Conservation (phyloP, 768 basidiomycete genomes). For the Termitomyces bulborhizus region DNA sequence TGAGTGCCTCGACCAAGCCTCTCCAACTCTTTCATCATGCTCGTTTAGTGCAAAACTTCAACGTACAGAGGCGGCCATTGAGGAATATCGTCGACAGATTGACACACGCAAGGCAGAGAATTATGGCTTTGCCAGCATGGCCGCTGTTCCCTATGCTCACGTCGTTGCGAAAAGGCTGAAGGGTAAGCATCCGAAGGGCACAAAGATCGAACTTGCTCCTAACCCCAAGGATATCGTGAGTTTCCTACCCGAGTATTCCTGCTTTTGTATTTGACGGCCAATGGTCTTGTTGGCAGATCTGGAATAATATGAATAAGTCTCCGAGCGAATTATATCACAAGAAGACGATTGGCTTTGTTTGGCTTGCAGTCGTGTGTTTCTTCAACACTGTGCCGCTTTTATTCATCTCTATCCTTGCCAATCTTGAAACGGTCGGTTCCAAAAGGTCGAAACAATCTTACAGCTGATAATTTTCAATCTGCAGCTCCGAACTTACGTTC, state of each 20-base stretch:
- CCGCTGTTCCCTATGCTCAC: constrained; percentile 83
- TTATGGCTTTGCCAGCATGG: constrained; percentile 91
- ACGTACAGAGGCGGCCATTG: constrained; percentile 69
- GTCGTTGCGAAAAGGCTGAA: constrained; percentile 69
- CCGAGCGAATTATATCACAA: constrained; percentile 62
- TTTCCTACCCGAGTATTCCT: constrained; percentile 19
- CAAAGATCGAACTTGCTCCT: constrained; percentile 68
- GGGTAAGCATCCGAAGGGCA: constrained; percentile 67
- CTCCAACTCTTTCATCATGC: constrained; percentile 1
- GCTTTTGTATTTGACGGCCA: neutral
- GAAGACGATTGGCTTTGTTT: constrained; percentile 68
- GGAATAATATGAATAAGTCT: constrained; percentile 82
- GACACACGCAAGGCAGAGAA: constrained; percentile 76
- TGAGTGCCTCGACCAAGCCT: constrained; percentile 30
- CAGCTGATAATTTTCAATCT: constrained; percentile 2
- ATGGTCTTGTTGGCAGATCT: constrained; percentile 47
- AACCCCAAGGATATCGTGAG: constrained; percentile 83
- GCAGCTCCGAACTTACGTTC: constrained; percentile 61
- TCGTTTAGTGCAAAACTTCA: constrained; percentile 40
- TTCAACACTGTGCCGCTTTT: constrained; percentile 93
- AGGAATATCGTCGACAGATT: constrained; percentile 66
- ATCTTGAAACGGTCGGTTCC: constrained; percentile 67
- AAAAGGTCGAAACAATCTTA: neutral
- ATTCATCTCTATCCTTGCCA: constrained; percentile 86
- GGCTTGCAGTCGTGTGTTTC: constrained; percentile 78